Evolutionary conservation across 2,329 filamentous ascomycete species (phyloP).

Genomic region (Botryotinia globosa): DNA sequence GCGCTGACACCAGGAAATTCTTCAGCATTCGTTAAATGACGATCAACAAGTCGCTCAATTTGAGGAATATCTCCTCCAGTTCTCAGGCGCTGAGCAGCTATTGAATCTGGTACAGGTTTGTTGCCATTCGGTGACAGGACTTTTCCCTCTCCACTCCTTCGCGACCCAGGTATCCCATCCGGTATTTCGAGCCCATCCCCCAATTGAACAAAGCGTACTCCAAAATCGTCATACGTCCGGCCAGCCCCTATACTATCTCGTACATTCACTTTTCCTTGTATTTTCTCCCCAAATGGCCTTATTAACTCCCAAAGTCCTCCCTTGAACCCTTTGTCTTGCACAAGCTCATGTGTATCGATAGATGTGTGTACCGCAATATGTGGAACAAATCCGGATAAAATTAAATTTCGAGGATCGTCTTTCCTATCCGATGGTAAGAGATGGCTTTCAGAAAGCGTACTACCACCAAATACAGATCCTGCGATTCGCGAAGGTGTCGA

Average conservation of each 20-base stretch:
- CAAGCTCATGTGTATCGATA: slow-evolving; percentile 75
- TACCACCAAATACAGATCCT: slow-evolving; percentile 55
- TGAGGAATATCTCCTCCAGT: slow-evolving; percentile 57
- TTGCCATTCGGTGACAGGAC: slow-evolving; percentile 27
- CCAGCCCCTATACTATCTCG: slow-evolving; percentile 86
- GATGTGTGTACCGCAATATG: slow-evolving; percentile 87
- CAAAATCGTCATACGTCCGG: slow-evolving; percentile 82
- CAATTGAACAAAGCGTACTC: slow-evolving; percentile 77
- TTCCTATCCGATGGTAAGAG: slow-evolving; percentile 28
- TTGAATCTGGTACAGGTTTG: slow-evolving; percentile 23
- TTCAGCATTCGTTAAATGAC: slow-evolving; percentile 76
- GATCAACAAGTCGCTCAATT: slow-evolving; percentile 77
- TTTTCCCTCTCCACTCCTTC: slow-evolving; percentile 37
- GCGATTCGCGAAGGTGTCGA: slow-evolving; percentile 56
- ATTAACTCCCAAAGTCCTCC: slow-evolving; percentile 81
- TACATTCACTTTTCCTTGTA: slow-evolving; percentile 85
- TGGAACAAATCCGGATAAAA: slow-evolving; percentile 83
- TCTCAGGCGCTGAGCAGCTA: slow-evolving; percentile 29
- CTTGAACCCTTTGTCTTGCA: slow-evolving; percentile 79
- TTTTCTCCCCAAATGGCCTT: slow-evolving; percentile 83
- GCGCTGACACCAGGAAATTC: slow-evolving; percentile 36
- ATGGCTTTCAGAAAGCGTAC: slow-evolving; percentile 37
- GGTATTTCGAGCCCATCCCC: slow-evolving; percentile 56
- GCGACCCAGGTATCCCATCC: slow-evolving; percentile 41
- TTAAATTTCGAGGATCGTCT: slow-evolving; percentile 58